A percentile compares a stretch with the other conserved stretches of the same genome.
These are phyloP conservation scores for Thalassiosira livingstoniorum DNA, from an alignment of 352 stramenopile species.

Conservation along the genomic window DNA sequence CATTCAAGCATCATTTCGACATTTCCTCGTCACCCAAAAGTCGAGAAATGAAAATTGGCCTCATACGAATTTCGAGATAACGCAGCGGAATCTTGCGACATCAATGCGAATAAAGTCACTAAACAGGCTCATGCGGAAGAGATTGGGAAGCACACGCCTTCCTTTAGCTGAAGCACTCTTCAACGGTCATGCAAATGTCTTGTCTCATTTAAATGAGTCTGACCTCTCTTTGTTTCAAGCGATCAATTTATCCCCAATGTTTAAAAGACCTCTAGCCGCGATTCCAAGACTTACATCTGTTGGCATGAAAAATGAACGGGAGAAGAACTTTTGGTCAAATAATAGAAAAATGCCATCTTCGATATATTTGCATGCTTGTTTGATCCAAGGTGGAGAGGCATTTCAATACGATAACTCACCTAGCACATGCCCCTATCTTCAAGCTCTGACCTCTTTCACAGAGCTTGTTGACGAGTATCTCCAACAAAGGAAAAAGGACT, in stretches of 20 bases:
- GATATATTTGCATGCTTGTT: background rate
- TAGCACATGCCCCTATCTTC: background rate
- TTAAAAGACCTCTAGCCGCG: constrained; percentile 11
- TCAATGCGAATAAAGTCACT: constrained; percentile 49
- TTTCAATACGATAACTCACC: constrained; percentile 22
- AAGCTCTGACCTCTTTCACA: constrained; percentile 8
- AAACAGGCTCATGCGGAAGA: constrained; percentile 35
- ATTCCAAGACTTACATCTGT: too few species aligned
- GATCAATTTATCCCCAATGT: constrained; percentile 39
- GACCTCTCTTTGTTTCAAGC: constrained; percentile 48
- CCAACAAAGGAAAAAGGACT: constrained; percentile 4
- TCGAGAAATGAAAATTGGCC: background rate
- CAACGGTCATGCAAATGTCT: constrained; percentile 60
- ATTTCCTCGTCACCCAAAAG: constrained; percentile 24
- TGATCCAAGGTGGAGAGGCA: constrained; percentile 6
- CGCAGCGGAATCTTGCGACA: constrained; percentile 43
- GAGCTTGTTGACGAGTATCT: constrained; percentile 22
- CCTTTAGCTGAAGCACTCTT: constrained; percentile 65
- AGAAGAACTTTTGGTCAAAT: too few species aligned
- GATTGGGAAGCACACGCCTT: constrained; percentile 48
- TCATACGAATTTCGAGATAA: background rate
- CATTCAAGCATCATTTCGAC: constrained; percentile 54
- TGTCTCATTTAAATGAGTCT: constrained; percentile 32
- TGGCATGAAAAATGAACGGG: too few species aligned
- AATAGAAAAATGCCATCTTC: background rate